Conservation (phyloP, 2,329 filamentous ascomycete genomes). For the Intubia oerlemansii region DNA sequence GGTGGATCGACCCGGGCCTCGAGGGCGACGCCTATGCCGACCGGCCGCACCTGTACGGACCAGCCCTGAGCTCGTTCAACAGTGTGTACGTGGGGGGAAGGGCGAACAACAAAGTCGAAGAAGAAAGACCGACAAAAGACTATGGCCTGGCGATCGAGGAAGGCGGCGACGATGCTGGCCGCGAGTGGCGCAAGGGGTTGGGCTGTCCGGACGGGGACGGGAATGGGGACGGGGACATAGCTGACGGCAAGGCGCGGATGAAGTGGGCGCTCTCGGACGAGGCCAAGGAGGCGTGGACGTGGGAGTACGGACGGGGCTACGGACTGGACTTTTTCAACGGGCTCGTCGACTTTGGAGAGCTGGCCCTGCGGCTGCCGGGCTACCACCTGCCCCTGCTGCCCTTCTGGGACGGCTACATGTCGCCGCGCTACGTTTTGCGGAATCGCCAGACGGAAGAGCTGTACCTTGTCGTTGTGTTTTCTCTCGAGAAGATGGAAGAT, state of each 20-base stretch:
- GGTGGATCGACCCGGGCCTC: conserved; percentile 77
- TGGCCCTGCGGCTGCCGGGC: conserved; percentile 49
- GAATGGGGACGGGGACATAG: conserved; percentile 14
- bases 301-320: conserved; percentile 30
- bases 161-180: conserved; percentile 38
- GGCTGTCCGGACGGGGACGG: too few relatives aligned
- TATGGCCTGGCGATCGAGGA: conserved; percentile 37
- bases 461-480: conserved; percentile 67
- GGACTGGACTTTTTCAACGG: conserved; percentile 65
- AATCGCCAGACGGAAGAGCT: conserved; percentile 52
- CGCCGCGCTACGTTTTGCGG: conserved; percentile 71
- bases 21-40: conserved; percentile 84
- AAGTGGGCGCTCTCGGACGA: conserved; percentile 31
- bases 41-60: conserved; percentile 66
- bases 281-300: conserved; percentile 30
- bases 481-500: conserved; percentile 48
- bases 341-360: conserved; percentile 66
- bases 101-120: conserved; percentile 16
- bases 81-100: conserved; percentile 28
- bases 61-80: conserved; percentile 64
- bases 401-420: conserved; percentile 68
- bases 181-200: conserved; percentile 21
- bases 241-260: conserved; percentile 26
- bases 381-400: conserved; percentile 53
- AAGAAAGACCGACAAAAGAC: conserved; percentile 16